A percentile compares a stretch with the other conserved stretches of the same genome.
Evolutionary conservation across 208 protist genomes (phyloP).

Genomic region (Crithidia bombi): DNA sequence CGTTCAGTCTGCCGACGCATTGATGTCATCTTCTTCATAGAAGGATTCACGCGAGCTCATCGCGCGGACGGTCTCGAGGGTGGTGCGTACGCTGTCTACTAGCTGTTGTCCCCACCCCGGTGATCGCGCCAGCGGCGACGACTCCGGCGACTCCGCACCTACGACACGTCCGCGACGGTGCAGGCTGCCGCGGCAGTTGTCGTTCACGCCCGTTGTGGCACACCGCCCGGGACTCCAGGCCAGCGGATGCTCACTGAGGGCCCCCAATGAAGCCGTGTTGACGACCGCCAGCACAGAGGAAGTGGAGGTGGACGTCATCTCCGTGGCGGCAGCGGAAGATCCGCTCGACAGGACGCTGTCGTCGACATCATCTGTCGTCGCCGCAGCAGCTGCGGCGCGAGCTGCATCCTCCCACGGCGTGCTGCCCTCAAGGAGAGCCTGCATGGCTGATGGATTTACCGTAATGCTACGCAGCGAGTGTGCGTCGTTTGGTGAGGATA

Average conservation of each 20-base stretch:
- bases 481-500: constrained; percentile 7
- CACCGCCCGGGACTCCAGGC: neutral
- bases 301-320: neutral
- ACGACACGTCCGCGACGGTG: neutral
- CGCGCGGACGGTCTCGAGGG: constrained; percentile 12
- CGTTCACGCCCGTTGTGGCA: neutral
- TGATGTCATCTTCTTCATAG: constrained; percentile 4
- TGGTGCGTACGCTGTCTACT: constrained; percentile 16
- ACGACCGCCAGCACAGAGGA: constrained; percentile 16
- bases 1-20: neutral
- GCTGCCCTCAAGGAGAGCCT: neutral
- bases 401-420: neutral
- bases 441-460: neutral
- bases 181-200: neutral
- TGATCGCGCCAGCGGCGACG: constrained; percentile 5
- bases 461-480: constrained; percentile 9
- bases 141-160: neutral
- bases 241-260: neutral
- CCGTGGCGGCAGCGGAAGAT: neutral
- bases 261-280: neutral
- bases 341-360: neutral
- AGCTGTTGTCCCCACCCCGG: constrained; percentile 13
- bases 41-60: constrained; percentile 12
- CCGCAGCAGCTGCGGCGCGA: neutral
- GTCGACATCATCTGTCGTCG: neutral